Conservation (phyloP, 306 rosid genomes). For the Quercus suber region DNA sequence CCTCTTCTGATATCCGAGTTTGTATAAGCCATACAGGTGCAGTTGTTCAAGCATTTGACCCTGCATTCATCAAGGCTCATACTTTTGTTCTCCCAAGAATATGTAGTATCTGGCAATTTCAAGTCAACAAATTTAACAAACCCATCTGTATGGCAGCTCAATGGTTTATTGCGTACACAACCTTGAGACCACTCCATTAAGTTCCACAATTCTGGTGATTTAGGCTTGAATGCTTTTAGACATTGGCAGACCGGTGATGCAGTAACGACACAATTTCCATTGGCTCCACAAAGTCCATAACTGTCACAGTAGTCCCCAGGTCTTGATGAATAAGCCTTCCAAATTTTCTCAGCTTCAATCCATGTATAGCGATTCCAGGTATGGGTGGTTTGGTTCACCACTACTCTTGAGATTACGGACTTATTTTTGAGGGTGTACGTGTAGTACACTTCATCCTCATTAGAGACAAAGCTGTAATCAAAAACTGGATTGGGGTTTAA, state of each 20-base stretch:
- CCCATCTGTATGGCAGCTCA: constrained; percentile 16
- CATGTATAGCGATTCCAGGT: neutral
- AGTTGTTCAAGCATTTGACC: neutral
- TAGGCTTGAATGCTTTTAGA: constrained; percentile 5
- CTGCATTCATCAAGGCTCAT: neutral
- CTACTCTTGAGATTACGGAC: neutral
- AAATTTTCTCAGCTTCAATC: neutral
- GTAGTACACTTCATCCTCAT: constrained; percentile 33
- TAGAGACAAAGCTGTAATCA: constrained; percentile 11
- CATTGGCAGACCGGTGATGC: constrained; percentile 25
- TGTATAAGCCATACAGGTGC: constrained; percentile 31
- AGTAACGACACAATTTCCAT: constrained; percentile 7
- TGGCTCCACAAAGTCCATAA: constrained; percentile 16
- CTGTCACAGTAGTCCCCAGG: constrained; percentile 18
- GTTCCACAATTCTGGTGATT: neutral
- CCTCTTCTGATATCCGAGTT: neutral
- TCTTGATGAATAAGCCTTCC: neutral
- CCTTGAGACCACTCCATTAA: neutral
- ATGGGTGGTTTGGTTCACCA: neutral
- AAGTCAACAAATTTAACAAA: neutral
- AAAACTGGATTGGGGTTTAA: constrained; percentile 12
- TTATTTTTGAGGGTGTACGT: neutral
- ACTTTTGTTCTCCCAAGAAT: neutral
- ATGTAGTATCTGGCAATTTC: neutral
- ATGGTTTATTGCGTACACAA: constrained; percentile 2